A percentile compares a stretch with the other conserved stretches of the same genome.
phyloP scores from a whole-genome alignment of 2,329 filamentous ascomycete genomes.

The Metarhizium album region DNA sequence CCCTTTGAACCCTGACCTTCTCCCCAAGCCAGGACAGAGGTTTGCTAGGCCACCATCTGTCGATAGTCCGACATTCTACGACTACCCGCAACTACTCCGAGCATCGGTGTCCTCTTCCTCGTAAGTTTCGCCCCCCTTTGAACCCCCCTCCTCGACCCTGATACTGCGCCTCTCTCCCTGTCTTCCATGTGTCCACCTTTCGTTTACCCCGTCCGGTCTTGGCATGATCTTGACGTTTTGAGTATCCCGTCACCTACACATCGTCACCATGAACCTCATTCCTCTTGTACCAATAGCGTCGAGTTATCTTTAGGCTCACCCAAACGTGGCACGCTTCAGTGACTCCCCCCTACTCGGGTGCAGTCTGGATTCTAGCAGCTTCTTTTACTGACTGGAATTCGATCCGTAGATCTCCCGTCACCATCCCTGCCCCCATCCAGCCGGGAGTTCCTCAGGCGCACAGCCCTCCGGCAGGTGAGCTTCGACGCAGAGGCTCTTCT shows the following conservation, averaged over 20 bases:
- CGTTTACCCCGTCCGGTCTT: neutral
- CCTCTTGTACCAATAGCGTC: neutral
- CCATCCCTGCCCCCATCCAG: constrained; percentile 13
- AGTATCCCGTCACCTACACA: neutral
- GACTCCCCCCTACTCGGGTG: neutral
- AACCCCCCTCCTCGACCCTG: neutral
- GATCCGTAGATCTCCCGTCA: constrained; percentile 14
- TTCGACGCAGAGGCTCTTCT: constrained; percentile 31
- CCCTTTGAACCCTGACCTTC: constrained; percentile 28
- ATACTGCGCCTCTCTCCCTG: neutral
- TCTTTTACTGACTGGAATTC: constrained; percentile 18
- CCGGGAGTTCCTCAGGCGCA: constrained; percentile 17
- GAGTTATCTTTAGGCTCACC: neutral
- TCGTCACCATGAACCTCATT: neutral
- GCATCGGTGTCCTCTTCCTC: constrained; percentile 11
- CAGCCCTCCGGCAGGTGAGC: constrained; percentile 30
- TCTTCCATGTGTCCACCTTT: neutral
- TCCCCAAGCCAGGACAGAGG: constrained; percentile 35
- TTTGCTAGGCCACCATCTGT: constrained; percentile 45
- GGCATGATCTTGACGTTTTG: neutral
- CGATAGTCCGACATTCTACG: constrained; percentile 53
- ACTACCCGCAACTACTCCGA: constrained; percentile 31
- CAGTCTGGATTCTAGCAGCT: neutral
- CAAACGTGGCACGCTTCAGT: neutral
- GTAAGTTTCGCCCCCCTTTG: constrained; percentile 16